A percentile compares a stretch with the other conserved stretches of the same genome.
Evolutionary conservation across 2,329 filamentous ascomycete genomes (phyloP).

Genomic region (Furcasterigmium sp.): DNA sequence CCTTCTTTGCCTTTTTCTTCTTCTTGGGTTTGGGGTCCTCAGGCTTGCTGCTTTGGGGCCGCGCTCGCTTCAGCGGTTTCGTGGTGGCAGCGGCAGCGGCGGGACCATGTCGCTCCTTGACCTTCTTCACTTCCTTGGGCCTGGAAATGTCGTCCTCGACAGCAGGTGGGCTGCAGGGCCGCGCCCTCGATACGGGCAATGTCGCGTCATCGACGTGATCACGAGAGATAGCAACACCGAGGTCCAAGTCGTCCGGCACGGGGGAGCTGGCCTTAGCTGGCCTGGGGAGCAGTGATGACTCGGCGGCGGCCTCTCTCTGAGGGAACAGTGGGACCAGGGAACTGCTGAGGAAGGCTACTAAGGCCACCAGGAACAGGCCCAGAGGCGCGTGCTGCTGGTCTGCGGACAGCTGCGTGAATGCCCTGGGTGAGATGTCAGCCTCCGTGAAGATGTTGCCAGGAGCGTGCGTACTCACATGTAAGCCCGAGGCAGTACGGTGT

Average conservation of each 20-base stretch:
- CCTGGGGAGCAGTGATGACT: too few relatives aligned
- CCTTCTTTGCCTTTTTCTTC: constrained; percentile 46
- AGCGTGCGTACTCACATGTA: constrained; percentile 24
- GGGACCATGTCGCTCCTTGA: too few relatives aligned
- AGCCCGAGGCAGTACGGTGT: constrained; percentile 24
- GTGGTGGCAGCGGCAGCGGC: background rate
- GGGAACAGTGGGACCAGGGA: too few relatives aligned
- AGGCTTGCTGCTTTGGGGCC: constrained; percentile 10
- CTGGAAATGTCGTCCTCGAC: too few relatives aligned
- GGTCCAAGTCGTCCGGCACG: constrained; percentile 14
- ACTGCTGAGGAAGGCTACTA: constrained; percentile 38
- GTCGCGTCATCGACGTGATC: constrained; percentile 6
- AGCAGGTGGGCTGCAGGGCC: too few relatives aligned
- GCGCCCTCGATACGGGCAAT: too few relatives aligned
- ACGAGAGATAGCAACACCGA: constrained; percentile 23
- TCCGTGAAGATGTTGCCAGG: background rate
- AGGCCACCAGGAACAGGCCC: constrained; percentile 62
- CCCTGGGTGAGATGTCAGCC: constrained; percentile 24
- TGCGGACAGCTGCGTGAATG: constrained; percentile 65
- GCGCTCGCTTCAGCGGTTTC: background rate
- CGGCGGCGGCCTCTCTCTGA: too few relatives aligned
- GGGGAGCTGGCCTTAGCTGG: too few relatives aligned
- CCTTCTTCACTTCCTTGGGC: too few relatives aligned
- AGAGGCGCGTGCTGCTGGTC: constrained; percentile 70
- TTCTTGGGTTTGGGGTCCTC: constrained; percentile 32